Percentiles rank a stretch among this genome's conserved stretches.
These are phyloP conservation scores for Sporothrix schenckii DNA, from an alignment of 2,329 filamentous ascomycete genomes.

Conservation along the genomic window DNA sequence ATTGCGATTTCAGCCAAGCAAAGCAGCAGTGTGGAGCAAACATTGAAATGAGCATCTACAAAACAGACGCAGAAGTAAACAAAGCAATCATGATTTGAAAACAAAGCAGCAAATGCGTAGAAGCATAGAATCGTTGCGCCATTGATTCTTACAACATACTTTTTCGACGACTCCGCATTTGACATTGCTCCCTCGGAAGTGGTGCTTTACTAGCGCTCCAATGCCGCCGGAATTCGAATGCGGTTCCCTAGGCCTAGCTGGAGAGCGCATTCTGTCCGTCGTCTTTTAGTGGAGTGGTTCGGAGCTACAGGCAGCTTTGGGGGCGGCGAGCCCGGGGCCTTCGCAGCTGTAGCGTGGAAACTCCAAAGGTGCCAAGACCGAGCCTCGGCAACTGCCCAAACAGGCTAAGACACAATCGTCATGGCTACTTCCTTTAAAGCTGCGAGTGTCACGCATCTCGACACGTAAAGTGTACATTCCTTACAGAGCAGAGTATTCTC, in stretches of 20 bases:
- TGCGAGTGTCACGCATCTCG: not conserved
- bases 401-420: not conserved
- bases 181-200: constrained; percentile 12
- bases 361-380: not conserved
- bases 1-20: not conserved
- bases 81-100: too few relatives aligned
- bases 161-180: constrained; percentile 1
- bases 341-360: constrained; percentile 1
- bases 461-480: not conserved
- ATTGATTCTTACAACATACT: not conserved
- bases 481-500: too few relatives aligned
- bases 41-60: not conserved
- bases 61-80: not conserved
- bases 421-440: not conserved
- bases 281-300: constrained; percentile 11
- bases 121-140: not conserved
- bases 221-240: constrained; percentile 16
- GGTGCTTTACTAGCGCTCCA: not conserved
- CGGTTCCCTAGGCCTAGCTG: constrained; percentile 17
- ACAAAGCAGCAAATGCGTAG: not conserved
- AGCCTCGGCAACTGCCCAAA: constrained; percentile 32
- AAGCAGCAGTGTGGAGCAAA: not conserved
- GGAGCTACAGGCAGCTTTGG: constrained; percentile 20
- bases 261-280: not conserved
- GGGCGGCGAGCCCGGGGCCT: constrained; percentile 16